Base-by-base conservation (phyloP, 768 basidiomycete species). In the Ramaria sp. region DNA sequence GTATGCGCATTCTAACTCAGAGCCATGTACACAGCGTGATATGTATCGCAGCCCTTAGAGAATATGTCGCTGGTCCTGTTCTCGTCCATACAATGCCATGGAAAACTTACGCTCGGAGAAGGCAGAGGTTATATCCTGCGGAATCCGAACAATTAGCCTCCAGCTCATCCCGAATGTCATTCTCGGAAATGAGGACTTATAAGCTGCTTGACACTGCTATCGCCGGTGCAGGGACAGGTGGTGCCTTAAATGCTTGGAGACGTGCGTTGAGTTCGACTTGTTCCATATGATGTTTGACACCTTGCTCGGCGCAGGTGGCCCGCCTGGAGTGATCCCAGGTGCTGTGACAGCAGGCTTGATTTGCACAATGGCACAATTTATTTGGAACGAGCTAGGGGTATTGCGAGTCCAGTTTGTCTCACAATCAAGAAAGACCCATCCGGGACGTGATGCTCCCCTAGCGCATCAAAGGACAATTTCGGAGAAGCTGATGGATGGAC, bases 151-250 rank as follows among this genome's bases (percentile, higher is more conserved):
- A 56, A 36, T 36, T 56, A 56, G 54, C 55, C 55, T 22, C 34
- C 58, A 12, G 8, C 51, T 18, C 32, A 52, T 41, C 50, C 18
- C 52, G 32, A 13, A 59, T 75, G 37, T 69, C 77, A 22, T 78
- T 71, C 73, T 65, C 69, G 39, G 77, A 83, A 45, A 65, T 88
- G 57, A 74, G 86, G 49, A 72, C 68, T 57, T 71, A 79, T 28
- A 74, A 78, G 51, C 65, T 89, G 4, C 69, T 86, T 3, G 90
- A 92, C 64, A 83, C 80, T 15, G 77, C 76, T n/a, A 24, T 86
- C 16, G 85, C 88, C 57, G 90, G 90, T 16, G 79, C 77, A 4
- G 58, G 82, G 5, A 72, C 85, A 0, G 90, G 86, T 42, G 81
- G 80, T 1, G 57, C 81, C 9, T 64, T 79, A 39, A 74, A 75